Evolutionary conservation across 345 rosid species (phyloP), one percentile per base, ranked within the genome.

Genomic region (Brassica rapa): DNA sequence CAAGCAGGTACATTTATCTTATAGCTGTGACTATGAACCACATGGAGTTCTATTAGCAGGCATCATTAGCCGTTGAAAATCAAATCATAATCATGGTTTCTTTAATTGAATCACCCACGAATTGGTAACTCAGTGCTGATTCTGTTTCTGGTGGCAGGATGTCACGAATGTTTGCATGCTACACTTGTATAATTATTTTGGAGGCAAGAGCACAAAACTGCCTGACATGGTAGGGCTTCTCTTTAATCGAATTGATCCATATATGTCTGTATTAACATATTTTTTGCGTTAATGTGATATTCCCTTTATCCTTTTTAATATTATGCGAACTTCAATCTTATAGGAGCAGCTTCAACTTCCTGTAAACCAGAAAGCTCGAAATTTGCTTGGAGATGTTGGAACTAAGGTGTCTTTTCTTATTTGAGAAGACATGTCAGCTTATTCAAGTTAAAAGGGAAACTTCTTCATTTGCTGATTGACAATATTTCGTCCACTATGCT

Each of bases 191-290:
- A 76, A 72, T 74, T 76, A 33, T 72, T 24, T 81, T 15, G 77
- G 80, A 64, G 81, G 83, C 70, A 81, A 76, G 81, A 81, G 70
- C 76, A 76, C 73, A 35, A 81, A 81, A 27, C 74, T 81, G 62
- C 81, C 81, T 46, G 81, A 76, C 15, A 57, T 81, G 83, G 76
- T 56, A 69, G 14, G 59, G 39, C n/a, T 23, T 49, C 4, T 23
- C 33, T 49, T 32, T 1, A 11, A 62, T 66, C 11, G 10, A 32
- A 23, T 21, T 33, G 10, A 46, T 56, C 12, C 39, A 25, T 71
- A 6, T 30, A 29, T 30, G 24, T 73, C 56, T 62, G 4, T 43
- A 15, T 62, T 35, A 12, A 8, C 60, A 12, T 78, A 14, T 4
- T 64, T 46, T 49, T 49, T n/a, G 56, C 66, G 66, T 16, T 35